Percentiles rank a stretch among this genome's conserved stretches.
phyloP scores from a whole-genome alignment of 495 filamentous ascomycete genomes.

The Xylaria cubensis region DNA sequence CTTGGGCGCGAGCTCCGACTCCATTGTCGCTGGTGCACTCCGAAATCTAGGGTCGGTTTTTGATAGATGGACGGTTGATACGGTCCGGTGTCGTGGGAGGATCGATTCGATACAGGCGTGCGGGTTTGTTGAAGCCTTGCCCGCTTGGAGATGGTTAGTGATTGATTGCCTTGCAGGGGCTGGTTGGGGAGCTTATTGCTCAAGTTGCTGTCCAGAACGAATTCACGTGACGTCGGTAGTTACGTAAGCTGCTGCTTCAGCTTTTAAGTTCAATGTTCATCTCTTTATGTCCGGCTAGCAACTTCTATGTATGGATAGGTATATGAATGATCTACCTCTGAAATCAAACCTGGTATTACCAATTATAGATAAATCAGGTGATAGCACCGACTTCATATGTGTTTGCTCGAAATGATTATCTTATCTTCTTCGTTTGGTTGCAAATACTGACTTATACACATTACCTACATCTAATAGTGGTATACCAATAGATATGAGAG shows the following conservation, averaged over 20 bases:
- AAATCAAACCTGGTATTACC: not conserved
- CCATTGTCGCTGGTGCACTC: constrained; percentile 33
- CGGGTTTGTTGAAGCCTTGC: constrained; percentile 16
- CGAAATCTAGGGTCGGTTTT: not conserved
- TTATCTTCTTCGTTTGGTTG: not conserved
- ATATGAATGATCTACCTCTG: not conserved
- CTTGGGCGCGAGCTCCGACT: constrained; percentile 76
- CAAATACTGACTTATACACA: not conserved
- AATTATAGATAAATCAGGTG: not conserved
- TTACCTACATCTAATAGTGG: not conserved
- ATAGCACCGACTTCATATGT: not conserved
- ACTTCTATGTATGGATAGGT: not conserved
- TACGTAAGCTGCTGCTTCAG: constrained; percentile 19
- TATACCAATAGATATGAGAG: not conserved
- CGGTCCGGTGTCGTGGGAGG: not conserved
- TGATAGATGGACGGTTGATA: not conserved
- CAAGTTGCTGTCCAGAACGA: not conserved
- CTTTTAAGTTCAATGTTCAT: not conserved
- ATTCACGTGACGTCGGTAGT: constrained; percentile 22
- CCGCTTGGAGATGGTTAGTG: constrained; percentile 2
- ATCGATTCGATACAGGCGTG: not conserved
- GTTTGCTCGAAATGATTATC: not conserved
- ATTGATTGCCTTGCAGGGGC: constrained; percentile 25
- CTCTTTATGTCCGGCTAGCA: not conserved
- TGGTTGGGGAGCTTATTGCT: not conserved